phyloP scores from a whole-genome alignment of 139 green algal species.

The Chlorella ohadii region DNA sequence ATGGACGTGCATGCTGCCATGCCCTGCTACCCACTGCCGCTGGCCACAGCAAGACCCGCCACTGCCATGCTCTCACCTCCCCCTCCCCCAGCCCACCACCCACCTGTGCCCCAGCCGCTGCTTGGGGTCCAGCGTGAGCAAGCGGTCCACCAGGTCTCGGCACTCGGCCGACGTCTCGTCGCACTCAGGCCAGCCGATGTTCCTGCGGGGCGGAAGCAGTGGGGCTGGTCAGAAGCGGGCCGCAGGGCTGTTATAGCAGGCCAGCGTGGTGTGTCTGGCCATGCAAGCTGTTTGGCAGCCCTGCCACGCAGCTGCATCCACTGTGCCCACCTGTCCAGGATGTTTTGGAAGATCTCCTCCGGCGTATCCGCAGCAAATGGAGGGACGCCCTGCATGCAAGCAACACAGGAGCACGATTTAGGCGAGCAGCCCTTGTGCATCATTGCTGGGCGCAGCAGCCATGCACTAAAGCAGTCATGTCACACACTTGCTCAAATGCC shows the following conservation, averaged over 20 bases:
- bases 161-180: slow-evolving; percentile 75
- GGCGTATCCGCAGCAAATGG: slow-evolving; percentile 91
- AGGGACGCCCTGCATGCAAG: slow-evolving; percentile 56
- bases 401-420: too few relatives aligned
- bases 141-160: slow-evolving; percentile 84
- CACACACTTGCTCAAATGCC: too few relatives aligned
- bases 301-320: too few relatives aligned
- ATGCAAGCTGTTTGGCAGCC: background rate
- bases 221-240: background rate
- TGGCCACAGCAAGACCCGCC: background rate
- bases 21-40: background rate
- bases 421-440: background rate
- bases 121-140: slow-evolving; percentile 75
- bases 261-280: too few relatives aligned
- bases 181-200: slow-evolving; percentile 75
- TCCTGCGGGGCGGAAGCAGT: background rate
- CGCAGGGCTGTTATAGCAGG: too few relatives aligned
- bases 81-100: background rate
- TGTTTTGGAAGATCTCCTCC: slow-evolving; percentile 95
- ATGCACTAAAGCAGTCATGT: too few relatives aligned
- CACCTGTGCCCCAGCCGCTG: slow-evolving; percentile 72
- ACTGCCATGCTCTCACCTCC: background rate
- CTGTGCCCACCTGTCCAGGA: slow-evolving; percentile 76
- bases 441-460: too few relatives aligned
- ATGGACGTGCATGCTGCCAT: background rate